These are phyloP conservation scores for Magnusiomyces tetraspermus DNA, from an alignment of 1,139 yeast species.

Conservation along the genomic window DNA sequence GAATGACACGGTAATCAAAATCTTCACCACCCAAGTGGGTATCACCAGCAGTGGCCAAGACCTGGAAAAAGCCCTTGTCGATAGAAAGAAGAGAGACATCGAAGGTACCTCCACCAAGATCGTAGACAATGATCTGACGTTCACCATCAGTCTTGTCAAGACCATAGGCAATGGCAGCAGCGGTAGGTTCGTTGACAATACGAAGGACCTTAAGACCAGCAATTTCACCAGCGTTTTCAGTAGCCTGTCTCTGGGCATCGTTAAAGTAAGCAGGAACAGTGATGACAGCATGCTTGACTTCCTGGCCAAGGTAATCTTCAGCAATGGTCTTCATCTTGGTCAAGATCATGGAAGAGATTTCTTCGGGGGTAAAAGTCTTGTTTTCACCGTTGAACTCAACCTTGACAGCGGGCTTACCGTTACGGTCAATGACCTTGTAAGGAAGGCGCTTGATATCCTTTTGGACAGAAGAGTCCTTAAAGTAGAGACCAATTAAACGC, in stretches of 20 bases:
- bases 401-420: constrained; percentile 72
- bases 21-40: too few species aligned
- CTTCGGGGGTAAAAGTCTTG: constrained; percentile 77
- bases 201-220: constrained; percentile 92
- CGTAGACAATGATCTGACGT: constrained; percentile 85
- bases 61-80: constrained; percentile 92
- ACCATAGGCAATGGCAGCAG: constrained; percentile 97
- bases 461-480: constrained; percentile 65
- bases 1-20: constrained; percentile 71
- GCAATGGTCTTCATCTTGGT: constrained; percentile 91
- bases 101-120: constrained; percentile 95
- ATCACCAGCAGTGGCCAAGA: constrained; percentile 92
- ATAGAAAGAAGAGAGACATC: constrained; percentile 83
- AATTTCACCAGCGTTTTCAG: constrained; percentile 95
- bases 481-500: constrained; percentile 77
- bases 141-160: constrained; percentile 82
- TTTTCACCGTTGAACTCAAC: too few species aligned
- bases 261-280: constrained; percentile 97
- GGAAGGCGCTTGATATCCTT: constrained; percentile 79
- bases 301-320: constrained; percentile 80
- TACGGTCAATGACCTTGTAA: constrained; percentile 54
- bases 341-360: constrained; percentile 84
- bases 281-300: constrained; percentile 89
- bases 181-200: constrained; percentile 96
- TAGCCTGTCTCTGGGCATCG: constrained; percentile 98